A percentile compares a stretch with the other conserved stretches of the same genome.
Conservation (phyloP, 2,329 filamentous ascomycete species). For the Fusarium sp. region DNA sequence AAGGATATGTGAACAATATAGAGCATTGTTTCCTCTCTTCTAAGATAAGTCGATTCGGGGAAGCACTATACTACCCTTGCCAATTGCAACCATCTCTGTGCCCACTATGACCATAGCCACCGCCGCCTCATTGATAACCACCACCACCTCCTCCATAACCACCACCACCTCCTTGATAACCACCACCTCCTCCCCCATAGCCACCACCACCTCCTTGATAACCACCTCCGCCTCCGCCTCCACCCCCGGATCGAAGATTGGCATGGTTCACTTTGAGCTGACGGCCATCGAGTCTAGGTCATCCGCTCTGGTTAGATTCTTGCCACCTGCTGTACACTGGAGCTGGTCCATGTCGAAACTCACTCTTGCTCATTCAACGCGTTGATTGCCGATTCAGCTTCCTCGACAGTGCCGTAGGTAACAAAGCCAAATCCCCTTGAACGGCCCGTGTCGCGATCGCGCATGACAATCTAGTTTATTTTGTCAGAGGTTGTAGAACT, state of each 20-base stretch:
- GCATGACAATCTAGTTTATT: background rate
- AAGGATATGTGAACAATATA: no score
- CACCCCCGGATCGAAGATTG: background rate
- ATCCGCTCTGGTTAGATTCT: background rate
- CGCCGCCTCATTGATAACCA: background rate
- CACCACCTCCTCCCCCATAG: no score
- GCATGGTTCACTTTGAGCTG: conserved; percentile 5
- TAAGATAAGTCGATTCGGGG: no score
- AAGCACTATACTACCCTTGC: no score
- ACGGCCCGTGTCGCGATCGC: conserved; percentile 6
- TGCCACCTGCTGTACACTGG: background rate
- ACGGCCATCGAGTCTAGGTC: background rate
- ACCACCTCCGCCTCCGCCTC: background rate
- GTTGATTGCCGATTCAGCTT: background rate
- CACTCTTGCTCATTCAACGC: conserved; percentile 9
- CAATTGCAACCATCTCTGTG: no score
- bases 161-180: no score
- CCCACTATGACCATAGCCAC: background rate
- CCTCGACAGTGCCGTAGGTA: background rate
- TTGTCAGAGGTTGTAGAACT: background rate
- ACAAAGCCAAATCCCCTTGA: conserved; percentile 14
- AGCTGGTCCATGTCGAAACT: background rate
- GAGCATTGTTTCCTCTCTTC: no score
- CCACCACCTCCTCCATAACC: no score
- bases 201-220: background rate